Evolutionary conservation across 1,284 basidiomycete species (phyloP).

Genomic region (Sutorius eximius): DNA sequence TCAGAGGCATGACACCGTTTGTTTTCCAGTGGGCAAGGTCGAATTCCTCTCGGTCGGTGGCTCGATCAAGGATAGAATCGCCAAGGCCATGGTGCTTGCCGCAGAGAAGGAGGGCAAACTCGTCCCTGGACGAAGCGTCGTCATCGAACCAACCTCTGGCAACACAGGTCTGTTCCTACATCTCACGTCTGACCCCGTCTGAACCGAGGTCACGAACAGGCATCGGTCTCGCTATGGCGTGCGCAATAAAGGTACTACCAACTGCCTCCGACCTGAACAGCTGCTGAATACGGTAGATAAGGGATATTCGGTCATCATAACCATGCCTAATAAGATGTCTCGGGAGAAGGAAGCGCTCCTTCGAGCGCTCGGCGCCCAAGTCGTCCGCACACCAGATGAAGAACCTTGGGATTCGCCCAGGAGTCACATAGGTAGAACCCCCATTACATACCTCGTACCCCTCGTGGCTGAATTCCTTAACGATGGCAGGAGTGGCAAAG

Average conservation of each 20-base stretch:
- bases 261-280: slow-evolving; percentile 20
- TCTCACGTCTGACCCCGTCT: neutral
- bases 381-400: slow-evolving; percentile 91
- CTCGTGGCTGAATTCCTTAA: slow-evolving; percentile 83
- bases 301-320: slow-evolving; percentile 92
- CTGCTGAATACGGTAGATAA: slow-evolving; percentile 82
- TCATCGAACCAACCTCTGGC: slow-evolving; percentile 93
- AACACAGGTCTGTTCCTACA: slow-evolving; percentile 75
- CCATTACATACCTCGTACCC: slow-evolving; percentile 33
- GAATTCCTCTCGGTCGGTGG: slow-evolving; percentile 93
- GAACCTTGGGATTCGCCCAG: slow-evolving; percentile 85
- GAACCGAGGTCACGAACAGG: slow-evolving; percentile 44
- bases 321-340: slow-evolving; percentile 96
- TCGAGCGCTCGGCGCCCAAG: slow-evolving; percentile 89
- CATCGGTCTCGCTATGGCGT: slow-evolving; percentile 89
- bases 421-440: slow-evolving; percentile 82
- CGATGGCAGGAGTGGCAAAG: slow-evolving; percentile 79
- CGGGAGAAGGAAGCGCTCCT: slow-evolving; percentile 93
- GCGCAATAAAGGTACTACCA: slow-evolving; percentile 79
- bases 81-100: slow-evolving; percentile 93
- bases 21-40: slow-evolving; percentile 76
- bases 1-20: neutral
- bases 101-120: slow-evolving; percentile 88
- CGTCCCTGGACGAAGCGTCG: slow-evolving; percentile 85
- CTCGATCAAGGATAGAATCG: slow-evolving; percentile 94